Percentiles rank a stretch among this genome's conserved stretches.
Conservation (phyloP, 305 asterid genomes). For the Fraxinus ornus region DNA sequence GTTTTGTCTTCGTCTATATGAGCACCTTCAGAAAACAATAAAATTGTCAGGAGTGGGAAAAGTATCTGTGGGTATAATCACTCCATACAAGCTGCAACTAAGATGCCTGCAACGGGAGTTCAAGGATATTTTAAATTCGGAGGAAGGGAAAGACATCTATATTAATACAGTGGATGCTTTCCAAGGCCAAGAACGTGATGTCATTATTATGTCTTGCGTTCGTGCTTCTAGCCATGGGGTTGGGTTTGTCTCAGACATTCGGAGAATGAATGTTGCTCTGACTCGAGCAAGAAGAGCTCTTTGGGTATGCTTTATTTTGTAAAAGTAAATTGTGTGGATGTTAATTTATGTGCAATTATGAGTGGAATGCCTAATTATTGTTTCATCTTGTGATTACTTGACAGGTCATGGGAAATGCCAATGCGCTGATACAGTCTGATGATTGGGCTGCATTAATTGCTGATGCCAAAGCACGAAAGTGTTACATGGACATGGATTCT, state of each 20-base stretch:
- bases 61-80: constrained; percentile 91
- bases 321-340: background rate
- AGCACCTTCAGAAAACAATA: constrained; percentile 74
- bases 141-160: constrained; percentile 92
- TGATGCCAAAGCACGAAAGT: constrained; percentile 79
- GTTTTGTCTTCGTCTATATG: constrained; percentile 87
- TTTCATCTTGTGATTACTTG: constrained; percentile 17
- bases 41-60: constrained; percentile 71
- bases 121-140: constrained; percentile 77
- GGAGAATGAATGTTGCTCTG: constrained; percentile 97
- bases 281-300: constrained; percentile 98
- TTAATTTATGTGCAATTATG: background rate
- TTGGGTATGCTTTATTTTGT: constrained; percentile 60
- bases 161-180: constrained; percentile 98
- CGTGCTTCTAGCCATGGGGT: constrained; percentile 97
- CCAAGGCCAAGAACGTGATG: constrained; percentile 99
- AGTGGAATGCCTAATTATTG: constrained; percentile 9
- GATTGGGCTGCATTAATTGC: constrained; percentile 92
- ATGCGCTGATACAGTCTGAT: constrained; percentile 71
- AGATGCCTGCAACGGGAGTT: constrained; percentile 97
- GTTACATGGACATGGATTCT: constrained; percentile 90
- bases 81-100: constrained; percentile 95
- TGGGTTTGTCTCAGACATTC: constrained; percentile 96
- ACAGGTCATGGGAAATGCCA: constrained; percentile 98
- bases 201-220: constrained; percentile 96